Evolutionary conservation across 2,329 filamentous ascomycete species (phyloP).

Genomic region (Aspergillus texensis): DNA sequence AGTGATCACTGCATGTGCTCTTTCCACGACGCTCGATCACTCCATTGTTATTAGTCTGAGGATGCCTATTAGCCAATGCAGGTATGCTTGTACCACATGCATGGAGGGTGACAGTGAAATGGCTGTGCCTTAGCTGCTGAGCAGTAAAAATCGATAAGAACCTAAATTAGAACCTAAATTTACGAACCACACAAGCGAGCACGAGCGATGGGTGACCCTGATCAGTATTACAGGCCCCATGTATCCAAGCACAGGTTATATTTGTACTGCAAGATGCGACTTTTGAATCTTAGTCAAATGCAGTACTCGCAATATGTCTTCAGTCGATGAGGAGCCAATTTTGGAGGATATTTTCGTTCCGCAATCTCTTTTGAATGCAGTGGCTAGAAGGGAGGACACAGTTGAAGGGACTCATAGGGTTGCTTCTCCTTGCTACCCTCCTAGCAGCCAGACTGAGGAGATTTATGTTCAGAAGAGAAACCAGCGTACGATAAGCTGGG

Average conservation of each 20-base stretch:
- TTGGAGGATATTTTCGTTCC: constrained; percentile 13
- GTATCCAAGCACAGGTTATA: neutral
- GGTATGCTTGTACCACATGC: neutral
- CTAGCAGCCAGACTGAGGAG: neutral
- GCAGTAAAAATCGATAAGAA: too few relatives aligned
- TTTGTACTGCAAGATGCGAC: neutral
- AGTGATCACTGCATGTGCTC: neutral
- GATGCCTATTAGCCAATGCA: neutral
- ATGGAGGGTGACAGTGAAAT: neutral
- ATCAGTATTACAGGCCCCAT: neutral
- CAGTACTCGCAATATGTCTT: neutral
- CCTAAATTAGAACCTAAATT: neutral
- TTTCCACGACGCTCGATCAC: neutral
- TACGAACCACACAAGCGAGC: neutral
- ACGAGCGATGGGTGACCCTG: neutral
- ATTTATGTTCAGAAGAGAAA: constrained; percentile 9
- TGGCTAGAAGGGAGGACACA: neutral
- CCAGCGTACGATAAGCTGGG: neutral
- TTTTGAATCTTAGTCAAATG: neutral
- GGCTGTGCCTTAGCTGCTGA: neutral
- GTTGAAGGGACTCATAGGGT: neutral
- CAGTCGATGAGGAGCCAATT: neutral
- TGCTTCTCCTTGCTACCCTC: neutral
- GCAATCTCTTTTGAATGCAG: constrained; percentile 7
- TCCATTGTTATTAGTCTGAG: neutral